Evolutionary conservation across 495 filamentous ascomycete species (phyloP).

Genomic region (Acidiella bohemica): DNA sequence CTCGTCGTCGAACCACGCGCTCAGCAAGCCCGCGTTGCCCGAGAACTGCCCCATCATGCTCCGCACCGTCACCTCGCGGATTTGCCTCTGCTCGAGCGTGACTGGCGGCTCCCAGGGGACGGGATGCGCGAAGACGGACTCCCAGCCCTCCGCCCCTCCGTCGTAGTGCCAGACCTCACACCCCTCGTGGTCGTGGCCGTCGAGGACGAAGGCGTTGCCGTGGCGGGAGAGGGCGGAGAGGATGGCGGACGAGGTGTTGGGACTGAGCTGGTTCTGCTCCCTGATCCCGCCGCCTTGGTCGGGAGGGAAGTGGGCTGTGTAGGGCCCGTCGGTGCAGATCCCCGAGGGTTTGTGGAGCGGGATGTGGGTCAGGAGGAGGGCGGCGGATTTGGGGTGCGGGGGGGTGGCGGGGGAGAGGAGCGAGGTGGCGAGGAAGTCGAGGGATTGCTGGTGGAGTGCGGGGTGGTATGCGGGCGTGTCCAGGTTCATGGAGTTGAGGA

Average conservation of each 20-base stretch:
- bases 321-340: conserved; percentile 70
- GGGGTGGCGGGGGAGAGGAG: conserved; percentile 53
- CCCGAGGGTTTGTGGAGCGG: conserved; percentile 75
- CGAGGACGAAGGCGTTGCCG: conserved; percentile 65
- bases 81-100: too few species aligned
- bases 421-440: conserved; percentile 65
- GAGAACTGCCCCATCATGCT: conserved; percentile 96
- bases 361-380: conserved; percentile 79
- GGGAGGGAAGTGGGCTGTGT: conserved; percentile 54
- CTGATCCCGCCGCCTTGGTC: conserved; percentile 53
- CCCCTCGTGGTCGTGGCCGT: conserved; percentile 87
- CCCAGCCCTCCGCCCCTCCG: too few species aligned
- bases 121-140: conserved; percentile 26
- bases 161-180: conserved; percentile 79
- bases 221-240: conserved; percentile 51
- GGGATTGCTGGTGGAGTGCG: conserved; percentile 54
- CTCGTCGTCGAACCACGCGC: conserved; percentile 70
- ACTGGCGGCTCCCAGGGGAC: conserved; percentile 4
- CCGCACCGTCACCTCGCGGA: conserved; percentile 87
- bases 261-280: conserved; percentile 84
- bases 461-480: conserved; percentile 61
- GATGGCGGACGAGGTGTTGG: conserved; percentile 49
- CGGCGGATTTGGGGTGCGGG: conserved; percentile 39
- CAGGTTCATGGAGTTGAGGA: conserved; percentile 83
- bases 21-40: conserved; percentile 77